Base-by-base conservation (phyloP, 1,284 basidiomycete genomes). In the Ceratobasidium sp. region DNA sequence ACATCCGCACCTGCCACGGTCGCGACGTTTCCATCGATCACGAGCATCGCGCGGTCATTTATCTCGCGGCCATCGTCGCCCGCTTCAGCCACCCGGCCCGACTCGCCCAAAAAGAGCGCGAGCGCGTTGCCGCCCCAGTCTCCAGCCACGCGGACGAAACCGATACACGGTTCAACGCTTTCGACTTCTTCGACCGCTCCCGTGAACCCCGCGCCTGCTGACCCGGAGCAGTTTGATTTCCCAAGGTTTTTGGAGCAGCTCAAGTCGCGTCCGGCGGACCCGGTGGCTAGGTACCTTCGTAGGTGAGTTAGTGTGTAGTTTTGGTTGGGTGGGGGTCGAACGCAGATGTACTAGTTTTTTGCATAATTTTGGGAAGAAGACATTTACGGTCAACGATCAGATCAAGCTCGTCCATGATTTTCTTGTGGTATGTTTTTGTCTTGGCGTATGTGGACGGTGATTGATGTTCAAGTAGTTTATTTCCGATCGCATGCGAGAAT, bases 391-490 rank as follows among this genome's bases (percentile, higher is more conserved):
- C 33, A 88, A 87, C 74, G 95, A 97, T 78, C 95, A 97, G 79
- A 88, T 96, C 76, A 96, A 94, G 82, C 86, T 97, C 64, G 94
- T 98, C 78, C 91, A 92, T 77, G 95, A 97, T 76, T 98, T 97
- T 77, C 83, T 97, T 36, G 86, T 84, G 75, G 94, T 95, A 79
- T 79, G 92, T 80, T 30, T 18, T 18, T 38, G 8, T 33, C 28
- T 74, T 76, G 46, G 72, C 48, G 4, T 18, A 28, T 66, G 48
- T 73, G 58, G 16, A 36, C 40, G 60, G 12, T 71, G 12, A 42
- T 48, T 33, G 12, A 72, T 63, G 33, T 40, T 67, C 67, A 23
- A 42, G 59, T 18, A 96, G 92, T 98, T 98, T 78, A 97, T 97
- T 76, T 83, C 89, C 0, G 83, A 82, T 40, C 91, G 92, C 78